phyloP scores from a whole-genome alignment of 257 asterid genomes.

The Solanum sparsipilum region DNA sequence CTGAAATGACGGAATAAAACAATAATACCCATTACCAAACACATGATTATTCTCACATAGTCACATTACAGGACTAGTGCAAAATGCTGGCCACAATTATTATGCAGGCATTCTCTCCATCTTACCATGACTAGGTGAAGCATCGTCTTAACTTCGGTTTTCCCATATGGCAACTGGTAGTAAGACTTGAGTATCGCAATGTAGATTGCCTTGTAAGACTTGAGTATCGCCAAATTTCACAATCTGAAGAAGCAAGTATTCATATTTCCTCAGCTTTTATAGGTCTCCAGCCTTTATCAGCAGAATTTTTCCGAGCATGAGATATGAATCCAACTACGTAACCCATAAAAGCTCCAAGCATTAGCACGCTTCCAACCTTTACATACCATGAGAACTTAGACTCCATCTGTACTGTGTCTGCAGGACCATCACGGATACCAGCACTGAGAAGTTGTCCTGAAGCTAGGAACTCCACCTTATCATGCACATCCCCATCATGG shows the following conservation, averaged over 20 bases:
- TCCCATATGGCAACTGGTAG: background rate
- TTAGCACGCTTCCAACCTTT: conserved; percentile 35
- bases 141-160: background rate
- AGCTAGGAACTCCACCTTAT: conserved; percentile 69
- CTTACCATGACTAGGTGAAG: background rate
- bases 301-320: conserved; percentile 26
- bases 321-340: conserved; percentile 52
- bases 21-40: background rate
- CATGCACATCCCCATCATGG: conserved; percentile 86
- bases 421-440: background rate
- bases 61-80: background rate
- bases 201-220: background rate
- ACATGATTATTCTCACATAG: background rate
- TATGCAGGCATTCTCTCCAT: background rate
- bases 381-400: conserved; percentile 43
- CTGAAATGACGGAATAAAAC: background rate
- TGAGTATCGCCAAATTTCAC: background rate
- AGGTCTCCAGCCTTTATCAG: conserved; percentile 42
- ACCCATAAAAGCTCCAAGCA: conserved; percentile 71
- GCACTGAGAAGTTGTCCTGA: conserved; percentile 57
- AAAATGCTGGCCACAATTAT: background rate
- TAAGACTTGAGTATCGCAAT: background rate
- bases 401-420: background rate
- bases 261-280: conserved; percentile 46
- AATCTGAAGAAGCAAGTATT: background rate